Evolutionary conservation across 2,329 filamentous ascomycete species (phyloP).

Genomic region (Sarocladiaceae sp.): DNA sequence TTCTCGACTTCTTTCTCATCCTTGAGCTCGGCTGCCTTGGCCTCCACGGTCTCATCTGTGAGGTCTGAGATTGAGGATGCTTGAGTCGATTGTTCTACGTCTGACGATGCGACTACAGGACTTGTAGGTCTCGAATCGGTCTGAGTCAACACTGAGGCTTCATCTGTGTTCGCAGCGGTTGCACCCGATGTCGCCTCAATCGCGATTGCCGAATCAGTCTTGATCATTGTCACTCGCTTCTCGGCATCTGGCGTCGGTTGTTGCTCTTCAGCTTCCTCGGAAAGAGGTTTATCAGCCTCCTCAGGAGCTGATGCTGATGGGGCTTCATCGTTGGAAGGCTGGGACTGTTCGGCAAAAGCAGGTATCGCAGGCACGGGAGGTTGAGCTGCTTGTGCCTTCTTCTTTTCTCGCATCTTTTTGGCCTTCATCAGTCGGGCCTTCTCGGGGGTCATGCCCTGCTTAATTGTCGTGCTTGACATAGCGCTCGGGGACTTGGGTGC

Average conservation of each 20-base stretch:
- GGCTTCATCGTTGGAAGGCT: background rate
- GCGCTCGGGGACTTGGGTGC: slow-evolving; percentile 29
- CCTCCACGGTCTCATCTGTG: slow-evolving; percentile 54
- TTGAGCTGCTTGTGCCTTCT: slow-evolving; percentile 37
- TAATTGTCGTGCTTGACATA: slow-evolving; percentile 37
- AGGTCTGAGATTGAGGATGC: slow-evolving; percentile 62
- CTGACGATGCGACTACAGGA: slow-evolving; percentile 48
- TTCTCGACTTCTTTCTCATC: background rate
- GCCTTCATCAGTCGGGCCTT: slow-evolving; percentile 93
- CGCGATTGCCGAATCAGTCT: slow-evolving; percentile 52
- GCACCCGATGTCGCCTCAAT: slow-evolving; percentile 35
- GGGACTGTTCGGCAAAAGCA: background rate
- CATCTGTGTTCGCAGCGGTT: slow-evolving; percentile 40
- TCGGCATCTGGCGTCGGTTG: slow-evolving; percentile 16
- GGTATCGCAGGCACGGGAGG: slow-evolving; percentile 4
- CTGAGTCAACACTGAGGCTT: slow-evolving; percentile 41
- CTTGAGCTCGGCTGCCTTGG: slow-evolving; percentile 18
- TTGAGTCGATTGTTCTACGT: slow-evolving; percentile 55
- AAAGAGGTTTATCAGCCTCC: background rate
- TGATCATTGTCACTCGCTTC: slow-evolving; percentile 34
- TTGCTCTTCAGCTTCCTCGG: background rate
- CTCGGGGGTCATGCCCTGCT: slow-evolving; percentile 70
- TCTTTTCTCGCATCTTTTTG: slow-evolving; percentile 82
- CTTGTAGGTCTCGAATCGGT: slow-evolving; percentile 57
- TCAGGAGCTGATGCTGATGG: background rate